phyloP scores from a whole-genome alignment of 257 asterid species.

The Scutellaria baicalensis region DNA sequence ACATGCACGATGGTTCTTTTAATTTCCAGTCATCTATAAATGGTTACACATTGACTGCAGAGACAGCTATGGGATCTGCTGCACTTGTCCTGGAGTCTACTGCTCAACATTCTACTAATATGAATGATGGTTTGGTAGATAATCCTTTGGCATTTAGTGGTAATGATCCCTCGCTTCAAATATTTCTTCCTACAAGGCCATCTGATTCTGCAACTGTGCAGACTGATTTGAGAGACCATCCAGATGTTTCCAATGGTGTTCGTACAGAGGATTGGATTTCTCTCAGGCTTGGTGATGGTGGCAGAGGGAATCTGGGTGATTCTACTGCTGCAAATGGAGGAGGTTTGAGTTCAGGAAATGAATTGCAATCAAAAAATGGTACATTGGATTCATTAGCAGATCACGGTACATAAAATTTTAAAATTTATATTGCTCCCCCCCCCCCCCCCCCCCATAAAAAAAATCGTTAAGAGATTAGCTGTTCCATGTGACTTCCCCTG shows the following conservation, averaged over 20 bases:
- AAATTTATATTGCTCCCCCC: background rate
- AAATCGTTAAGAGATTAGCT: background rate
- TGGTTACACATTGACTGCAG: slow-evolving; percentile 48
- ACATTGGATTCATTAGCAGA: slow-evolving; percentile 54
- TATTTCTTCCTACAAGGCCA: slow-evolving; percentile 89
- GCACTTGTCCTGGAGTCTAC: slow-evolving; percentile 43
- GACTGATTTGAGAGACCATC: slow-evolving; percentile 49
- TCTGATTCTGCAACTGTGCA: slow-evolving; percentile 46
- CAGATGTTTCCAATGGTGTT: slow-evolving; percentile 59
- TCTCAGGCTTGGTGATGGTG: slow-evolving; percentile 79
- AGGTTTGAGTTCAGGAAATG: slow-evolving; percentile 39
- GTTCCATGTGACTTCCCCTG: background rate
- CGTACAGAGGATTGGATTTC: slow-evolving; percentile 79
- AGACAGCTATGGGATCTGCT: slow-evolving; percentile 48
- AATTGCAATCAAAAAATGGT: slow-evolving; percentile 36
- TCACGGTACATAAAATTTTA: slow-evolving; percentile 45
- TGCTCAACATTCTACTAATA: slow-evolving; percentile 33
- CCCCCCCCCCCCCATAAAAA: background rate
- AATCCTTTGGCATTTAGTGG: slow-evolving; percentile 62
- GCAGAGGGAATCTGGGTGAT: slow-evolving; percentile 34
- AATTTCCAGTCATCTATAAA: slow-evolving; percentile 47
- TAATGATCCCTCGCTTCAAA: slow-evolving; percentile 83
- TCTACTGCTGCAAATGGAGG: slow-evolving; percentile 35
- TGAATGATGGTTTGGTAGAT: slow-evolving; percentile 58
- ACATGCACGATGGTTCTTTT: slow-evolving; percentile 47